Evolutionary conservation across 1,284 basidiomycete species (phyloP).

Genomic region (Trichosporon sp.): DNA sequence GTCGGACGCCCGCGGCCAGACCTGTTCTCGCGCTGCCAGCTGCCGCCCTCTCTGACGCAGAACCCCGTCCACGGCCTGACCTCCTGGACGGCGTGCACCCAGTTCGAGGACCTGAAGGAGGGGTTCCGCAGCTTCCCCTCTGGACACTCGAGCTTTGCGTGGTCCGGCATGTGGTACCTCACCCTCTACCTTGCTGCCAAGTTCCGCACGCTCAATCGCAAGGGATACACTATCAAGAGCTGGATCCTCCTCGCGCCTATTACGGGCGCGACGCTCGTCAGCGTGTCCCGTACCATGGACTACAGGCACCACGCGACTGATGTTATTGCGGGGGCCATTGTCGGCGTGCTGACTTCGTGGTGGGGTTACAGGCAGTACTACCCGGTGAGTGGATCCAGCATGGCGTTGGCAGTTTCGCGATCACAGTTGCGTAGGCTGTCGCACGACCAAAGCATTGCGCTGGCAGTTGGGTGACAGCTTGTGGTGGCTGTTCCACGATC

Average conservation of each 20-base stretch:
- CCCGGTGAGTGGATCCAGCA: constrained; percentile 40
- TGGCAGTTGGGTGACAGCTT: no score
- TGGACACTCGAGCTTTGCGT: constrained; percentile 69
- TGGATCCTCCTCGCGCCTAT: constrained; percentile 79
- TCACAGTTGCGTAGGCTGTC: no score
- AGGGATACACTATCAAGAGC: constrained; percentile 75
- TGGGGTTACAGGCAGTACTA: constrained; percentile 46
- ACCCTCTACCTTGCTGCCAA: constrained; percentile 55
- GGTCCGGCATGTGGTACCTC: constrained; percentile 46
- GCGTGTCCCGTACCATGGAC: constrained; percentile 74
- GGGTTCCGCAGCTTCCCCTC: constrained; percentile 90
- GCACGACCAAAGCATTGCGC: no score
- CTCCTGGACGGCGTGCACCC: constrained; percentile 70
- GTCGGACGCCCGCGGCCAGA: constrained; percentile 90
- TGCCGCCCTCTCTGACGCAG: constrained; percentile 58
- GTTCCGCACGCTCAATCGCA: constrained; percentile 74
- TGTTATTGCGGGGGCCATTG: constrained; percentile 40
- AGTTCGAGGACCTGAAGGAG: constrained; percentile 65
- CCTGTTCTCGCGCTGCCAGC: constrained; percentile 76
- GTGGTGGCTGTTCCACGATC: no score
- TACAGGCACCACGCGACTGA: constrained; percentile 44
- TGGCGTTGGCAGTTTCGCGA: no score
- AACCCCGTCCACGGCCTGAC: constrained; percentile 66
- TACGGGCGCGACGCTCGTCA: constrained; percentile 70
- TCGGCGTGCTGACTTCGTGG: constrained; percentile 37